Percentiles rank a stretch among this genome's conserved stretches.
These are phyloP conservation scores for Triticum dicoccoides DNA, from an alignment of 176 grass and related monocot species.

Conservation along the genomic window DNA sequence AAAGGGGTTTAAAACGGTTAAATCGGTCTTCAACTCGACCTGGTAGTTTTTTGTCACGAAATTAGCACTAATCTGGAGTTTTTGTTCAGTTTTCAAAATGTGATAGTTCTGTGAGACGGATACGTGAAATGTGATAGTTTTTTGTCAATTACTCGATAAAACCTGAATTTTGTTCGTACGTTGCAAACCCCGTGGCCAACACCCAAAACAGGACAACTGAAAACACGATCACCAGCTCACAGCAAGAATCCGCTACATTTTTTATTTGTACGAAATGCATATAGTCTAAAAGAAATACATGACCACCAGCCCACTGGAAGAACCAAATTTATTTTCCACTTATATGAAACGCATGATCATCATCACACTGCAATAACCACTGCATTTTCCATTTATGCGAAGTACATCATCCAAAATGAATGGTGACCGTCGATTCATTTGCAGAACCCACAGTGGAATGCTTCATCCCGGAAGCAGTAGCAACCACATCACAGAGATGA, in stretches of 20 bases:
- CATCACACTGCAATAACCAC: neutral
- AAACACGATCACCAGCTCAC: neutral
- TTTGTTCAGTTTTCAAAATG: too few species aligned
- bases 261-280: neutral
- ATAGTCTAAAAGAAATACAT: neutral
- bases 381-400: neutral
- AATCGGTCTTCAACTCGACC: too few species aligned
- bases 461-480: neutral
- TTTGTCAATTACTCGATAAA: neutral
- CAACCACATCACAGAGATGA: neutral
- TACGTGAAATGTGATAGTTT: too few species aligned
- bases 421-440: too few species aligned
- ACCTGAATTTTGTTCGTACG: neutral
- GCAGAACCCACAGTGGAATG: neutral
- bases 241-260: neutral
- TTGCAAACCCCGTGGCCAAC: neutral
- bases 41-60: too few species aligned
- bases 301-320: neutral
- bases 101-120: too few species aligned
- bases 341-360: neutral
- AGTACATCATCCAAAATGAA: neutral
- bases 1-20: too few species aligned
- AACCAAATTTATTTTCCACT: neutral
- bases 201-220: neutral
- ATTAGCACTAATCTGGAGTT: too few species aligned